Evolutionary conservation across 2,329 filamentous ascomycete species (phyloP).

Genomic region (Drechslerella coelobrocha): DNA sequence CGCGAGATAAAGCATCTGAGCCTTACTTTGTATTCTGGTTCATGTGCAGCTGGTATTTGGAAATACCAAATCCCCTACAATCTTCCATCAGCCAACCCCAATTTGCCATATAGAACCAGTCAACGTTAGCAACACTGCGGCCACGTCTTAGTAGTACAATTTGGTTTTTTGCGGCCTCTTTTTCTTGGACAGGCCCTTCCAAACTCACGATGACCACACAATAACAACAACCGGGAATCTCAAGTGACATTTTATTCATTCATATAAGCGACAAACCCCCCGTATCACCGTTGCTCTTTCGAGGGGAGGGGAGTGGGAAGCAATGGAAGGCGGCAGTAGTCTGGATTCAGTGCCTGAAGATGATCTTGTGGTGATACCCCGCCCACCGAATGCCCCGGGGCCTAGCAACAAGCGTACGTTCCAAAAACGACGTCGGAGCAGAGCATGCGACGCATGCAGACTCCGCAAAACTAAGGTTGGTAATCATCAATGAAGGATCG

Average conservation of each 20-base stretch:
- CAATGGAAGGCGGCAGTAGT: constrained; percentile 28
- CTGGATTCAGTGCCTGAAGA: constrained; percentile 45
- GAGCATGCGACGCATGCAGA: constrained; percentile 55
- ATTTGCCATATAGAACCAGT: constrained; percentile 9
- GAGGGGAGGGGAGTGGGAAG: not conserved
- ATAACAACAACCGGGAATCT: constrained; percentile 7
- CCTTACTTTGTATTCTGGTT: constrained; percentile 13
- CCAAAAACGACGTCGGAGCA: constrained; percentile 54
- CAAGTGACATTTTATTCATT: constrained; percentile 2
- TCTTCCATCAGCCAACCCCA: not conserved
- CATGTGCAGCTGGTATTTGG: constrained; percentile 5
- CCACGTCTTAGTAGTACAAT: constrained; percentile 6
- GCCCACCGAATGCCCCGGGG: constrained; percentile 33
- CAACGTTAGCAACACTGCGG: constrained; percentile 5
- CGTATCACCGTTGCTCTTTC: not conserved
- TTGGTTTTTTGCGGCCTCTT: constrained; percentile 6
- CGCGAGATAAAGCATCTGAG: constrained; percentile 14
- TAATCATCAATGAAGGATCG: constrained; percentile 6
- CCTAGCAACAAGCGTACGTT: constrained; percentile 53
- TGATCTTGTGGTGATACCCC: constrained; percentile 50
- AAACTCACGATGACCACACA: constrained; percentile 4
- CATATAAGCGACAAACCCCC: not conserved
- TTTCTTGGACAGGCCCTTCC: not conserved
- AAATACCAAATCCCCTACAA: not conserved
- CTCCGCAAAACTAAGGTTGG: constrained; percentile 55